Percentiles rank a stretch among this genome's conserved stretches.
phyloP scores from a whole-genome alignment of 2,329 filamentous ascomycete species.

The Xylariaceae sp. region DNA sequence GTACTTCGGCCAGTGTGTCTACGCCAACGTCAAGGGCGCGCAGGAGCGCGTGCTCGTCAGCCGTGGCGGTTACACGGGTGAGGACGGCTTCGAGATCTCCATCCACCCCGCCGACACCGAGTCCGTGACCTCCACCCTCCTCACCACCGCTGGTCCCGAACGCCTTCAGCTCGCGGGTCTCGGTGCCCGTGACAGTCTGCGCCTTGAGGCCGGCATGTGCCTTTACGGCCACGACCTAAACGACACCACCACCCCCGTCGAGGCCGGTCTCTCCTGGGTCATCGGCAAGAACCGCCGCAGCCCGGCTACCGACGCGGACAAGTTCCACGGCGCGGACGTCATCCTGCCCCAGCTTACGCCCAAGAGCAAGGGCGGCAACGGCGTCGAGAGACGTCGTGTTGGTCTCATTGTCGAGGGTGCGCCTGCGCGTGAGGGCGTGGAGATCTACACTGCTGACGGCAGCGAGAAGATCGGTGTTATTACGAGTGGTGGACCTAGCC shows the following conservation, averaged over 20 bases:
- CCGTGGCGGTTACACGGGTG: conserved; percentile 91
- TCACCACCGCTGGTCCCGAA: conserved; percentile 56
- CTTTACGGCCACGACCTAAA: conserved; percentile 98
- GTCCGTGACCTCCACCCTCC: conserved; percentile 62
- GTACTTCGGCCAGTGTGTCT: conserved; percentile 74
- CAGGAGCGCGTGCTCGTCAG: conserved; percentile 62
- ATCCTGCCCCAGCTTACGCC: conserved; percentile 73
- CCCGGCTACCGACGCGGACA: conserved; percentile 41
- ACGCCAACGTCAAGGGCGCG: conserved; percentile 56
- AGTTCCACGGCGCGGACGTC: conserved; percentile 79
- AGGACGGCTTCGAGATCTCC: conserved; percentile 96
- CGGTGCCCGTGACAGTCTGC: conserved; percentile 83
- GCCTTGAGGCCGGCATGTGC: conserved; percentile 96
- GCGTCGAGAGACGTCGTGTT: conserved; percentile 67
- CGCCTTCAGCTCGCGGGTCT: conserved; percentile 76
- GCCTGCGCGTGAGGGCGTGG: conserved; percentile 82
- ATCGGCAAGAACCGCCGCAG: conserved; percentile 69
- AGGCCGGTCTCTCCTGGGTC: conserved; percentile 65
- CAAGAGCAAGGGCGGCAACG: conserved; percentile 64
- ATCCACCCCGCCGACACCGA: conserved; percentile 64
- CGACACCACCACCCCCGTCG: conserved; percentile 60
- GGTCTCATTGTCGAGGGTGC: conserved; percentile 80
- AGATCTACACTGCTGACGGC: conserved; percentile 57
- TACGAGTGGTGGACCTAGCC: conserved; percentile 87
- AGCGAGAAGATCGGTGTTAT: conserved; percentile 66